Percentiles rank a stretch among this genome's conserved stretches.
These are phyloP conservation scores for Penicillium olsonii DNA, from an alignment of 2,329 filamentous ascomycete species.

Conservation along the genomic window DNA sequence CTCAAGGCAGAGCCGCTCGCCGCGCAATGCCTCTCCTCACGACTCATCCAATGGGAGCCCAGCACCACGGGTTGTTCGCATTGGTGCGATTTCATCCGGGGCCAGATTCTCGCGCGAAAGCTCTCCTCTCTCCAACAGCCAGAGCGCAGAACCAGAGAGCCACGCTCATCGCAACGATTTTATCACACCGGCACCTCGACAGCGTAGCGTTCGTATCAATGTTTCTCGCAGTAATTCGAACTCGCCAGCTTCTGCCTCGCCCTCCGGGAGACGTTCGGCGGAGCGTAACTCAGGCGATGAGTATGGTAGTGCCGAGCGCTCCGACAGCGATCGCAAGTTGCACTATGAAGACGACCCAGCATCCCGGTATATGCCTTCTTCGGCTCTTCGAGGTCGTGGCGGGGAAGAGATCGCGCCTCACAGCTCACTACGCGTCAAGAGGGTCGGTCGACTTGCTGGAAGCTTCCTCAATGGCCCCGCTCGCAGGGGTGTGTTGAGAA, in stretches of 20 bases:
- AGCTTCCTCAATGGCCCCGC: constrained; percentile 80
- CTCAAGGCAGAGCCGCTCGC: constrained; percentile 35
- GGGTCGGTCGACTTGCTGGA: constrained; percentile 72
- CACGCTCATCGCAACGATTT: constrained; percentile 37
- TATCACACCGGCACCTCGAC: constrained; percentile 50
- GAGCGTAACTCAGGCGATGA: constrained; percentile 32
- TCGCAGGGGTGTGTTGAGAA: constrained; percentile 65
- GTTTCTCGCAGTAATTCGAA: constrained; percentile 43
- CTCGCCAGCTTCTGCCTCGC: constrained; percentile 43
- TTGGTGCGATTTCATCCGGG: constrained; percentile 35
- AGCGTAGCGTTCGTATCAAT: constrained; percentile 45
- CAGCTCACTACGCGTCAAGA: constrained; percentile 75
- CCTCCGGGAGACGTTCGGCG: constrained; percentile 35
- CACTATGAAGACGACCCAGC: constrained; percentile 38
- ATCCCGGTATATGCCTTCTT: constrained; percentile 36
- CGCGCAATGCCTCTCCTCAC: constrained; percentile 39
- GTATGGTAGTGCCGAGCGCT: constrained; percentile 36
- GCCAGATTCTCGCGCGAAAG: constrained; percentile 38
- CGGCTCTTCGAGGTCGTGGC: constrained; percentile 43
- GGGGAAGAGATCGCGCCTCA: constrained; percentile 68
- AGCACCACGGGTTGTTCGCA: constrained; percentile 43
- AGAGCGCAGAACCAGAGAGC: constrained; percentile 30
- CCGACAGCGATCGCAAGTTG: constrained; percentile 34
- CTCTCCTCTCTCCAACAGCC: constrained; percentile 41
- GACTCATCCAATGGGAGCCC: constrained; percentile 44